Percentiles rank a stretch among this genome's conserved stretches.
Evolutionary conservation across 805 yeast species (phyloP).

Genomic region (Wickerhamiella lipophila): DNA sequence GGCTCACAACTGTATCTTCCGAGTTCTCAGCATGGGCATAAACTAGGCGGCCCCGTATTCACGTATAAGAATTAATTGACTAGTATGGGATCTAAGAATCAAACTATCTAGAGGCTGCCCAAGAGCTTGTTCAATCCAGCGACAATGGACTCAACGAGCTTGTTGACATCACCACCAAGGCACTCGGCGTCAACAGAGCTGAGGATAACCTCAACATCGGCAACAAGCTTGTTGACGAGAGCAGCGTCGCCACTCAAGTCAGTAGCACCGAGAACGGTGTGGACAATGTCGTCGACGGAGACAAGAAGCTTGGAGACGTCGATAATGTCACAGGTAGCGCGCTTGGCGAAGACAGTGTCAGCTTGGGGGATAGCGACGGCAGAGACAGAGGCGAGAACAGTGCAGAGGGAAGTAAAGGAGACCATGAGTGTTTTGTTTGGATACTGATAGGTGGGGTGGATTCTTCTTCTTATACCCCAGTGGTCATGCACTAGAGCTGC

Average conservation of each 20-base stretch:
- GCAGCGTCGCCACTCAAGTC: background rate
- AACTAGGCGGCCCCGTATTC: background rate
- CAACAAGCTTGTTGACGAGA: background rate
- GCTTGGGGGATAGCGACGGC: background rate
- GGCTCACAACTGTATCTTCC: no score
- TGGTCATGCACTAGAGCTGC: background rate
- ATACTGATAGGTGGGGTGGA: background rate
- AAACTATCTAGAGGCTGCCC: background rate
- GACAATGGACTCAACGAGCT: background rate
- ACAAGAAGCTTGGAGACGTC: background rate
- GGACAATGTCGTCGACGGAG: background rate
- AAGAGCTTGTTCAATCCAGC: background rate
- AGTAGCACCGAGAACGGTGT: background rate
- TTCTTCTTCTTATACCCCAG: background rate
- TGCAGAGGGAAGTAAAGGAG: background rate
- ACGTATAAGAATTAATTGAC: background rate
- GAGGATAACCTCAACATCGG: background rate
- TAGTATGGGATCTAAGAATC: background rate
- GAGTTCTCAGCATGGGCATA: no score
- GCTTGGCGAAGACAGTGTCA: background rate
- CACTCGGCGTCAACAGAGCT: background rate
- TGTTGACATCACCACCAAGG: background rate
- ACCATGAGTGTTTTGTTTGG: background rate
- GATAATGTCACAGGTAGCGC: background rate
- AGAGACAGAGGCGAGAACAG: background rate